A percentile compares a stretch with the other conserved stretches of the same genome.
These are phyloP conservation scores for Populus tomentosa DNA, from an alignment of 441 rosid genomes.

Conservation along the genomic window DNA sequence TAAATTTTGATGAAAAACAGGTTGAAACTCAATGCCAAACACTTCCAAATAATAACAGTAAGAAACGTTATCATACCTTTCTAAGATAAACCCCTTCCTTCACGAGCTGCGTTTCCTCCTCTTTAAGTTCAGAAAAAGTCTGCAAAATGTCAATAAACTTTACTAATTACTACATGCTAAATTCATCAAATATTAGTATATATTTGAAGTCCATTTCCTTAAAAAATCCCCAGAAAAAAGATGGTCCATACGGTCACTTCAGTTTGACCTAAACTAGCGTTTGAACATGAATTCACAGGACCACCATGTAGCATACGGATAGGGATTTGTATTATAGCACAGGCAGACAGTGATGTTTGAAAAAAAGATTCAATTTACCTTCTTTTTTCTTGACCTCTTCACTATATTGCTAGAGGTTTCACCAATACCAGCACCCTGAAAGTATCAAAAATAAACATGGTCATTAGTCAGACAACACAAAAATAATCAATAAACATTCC, in stretches of 20 bases:
- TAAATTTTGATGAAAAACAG: no score
- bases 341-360: neutral
- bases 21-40: no score
- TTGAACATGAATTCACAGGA: neutral
- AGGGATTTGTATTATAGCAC: neutral
- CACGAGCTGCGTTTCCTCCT: slow-evolving; percentile 51
- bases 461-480: neutral
- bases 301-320: neutral
- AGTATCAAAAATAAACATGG: neutral
- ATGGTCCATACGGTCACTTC: neutral
- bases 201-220: neutral
- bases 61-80: slow-evolving; percentile 34
- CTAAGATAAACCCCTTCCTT: slow-evolving; percentile 52
- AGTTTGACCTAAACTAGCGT: neutral
- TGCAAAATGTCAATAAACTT: slow-evolving; percentile 22
- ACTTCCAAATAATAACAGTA: neutral
- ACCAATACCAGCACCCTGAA: slow-evolving; percentile 35
- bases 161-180: neutral
- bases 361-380: slow-evolving; percentile 30
- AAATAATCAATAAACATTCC: neutral
- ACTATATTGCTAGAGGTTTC: slow-evolving; percentile 37
- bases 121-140: slow-evolving; percentile 77
- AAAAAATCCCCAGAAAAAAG: neutral
- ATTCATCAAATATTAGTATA: neutral
- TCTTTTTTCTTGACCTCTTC: slow-evolving; percentile 56